These are phyloP conservation scores for Mallotus japonicus DNA, from an alignment of 441 rosid genomes.

Conservation along the genomic window DNA sequence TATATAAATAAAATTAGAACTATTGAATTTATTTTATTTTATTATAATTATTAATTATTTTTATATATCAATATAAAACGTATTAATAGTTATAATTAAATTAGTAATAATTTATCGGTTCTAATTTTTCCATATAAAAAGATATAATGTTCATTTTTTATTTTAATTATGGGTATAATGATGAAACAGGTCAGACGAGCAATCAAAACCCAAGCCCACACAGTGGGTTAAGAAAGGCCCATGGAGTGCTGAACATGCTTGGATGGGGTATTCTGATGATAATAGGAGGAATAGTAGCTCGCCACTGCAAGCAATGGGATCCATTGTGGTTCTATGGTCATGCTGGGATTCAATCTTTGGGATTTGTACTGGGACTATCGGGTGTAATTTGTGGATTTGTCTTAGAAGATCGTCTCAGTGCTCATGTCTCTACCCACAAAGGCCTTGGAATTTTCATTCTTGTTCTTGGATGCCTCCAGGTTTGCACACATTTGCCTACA, in stretches of 20 bases:
- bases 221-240: conserved; percentile 48
- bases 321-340: conserved; percentile 77
- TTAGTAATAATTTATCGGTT: no score
- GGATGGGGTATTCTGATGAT: conserved; percentile 74
- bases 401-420: conserved; percentile 41
- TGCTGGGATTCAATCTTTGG: conserved; percentile 46
- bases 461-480: conserved; percentile 78
- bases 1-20: no score
- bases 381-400: conserved; percentile 60
- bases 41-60: no score
- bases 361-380: conserved; percentile 49
- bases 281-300: conserved; percentile 61
- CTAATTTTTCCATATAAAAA: no score
- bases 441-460: conserved; percentile 65
- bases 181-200: conserved; percentile 35
- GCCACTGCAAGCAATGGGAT: conserved; percentile 54
- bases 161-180: no score
- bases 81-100: no score
- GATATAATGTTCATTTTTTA: no score
- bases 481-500: not conserved
- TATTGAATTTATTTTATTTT: no score
- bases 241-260: conserved; percentile 70
- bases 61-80: no score
- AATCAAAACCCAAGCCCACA: conserved; percentile 29
- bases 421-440: conserved; percentile 55